Conservation (phyloP, 2,329 filamentous ascomycete genomes). For the Hysterium pulicare region DNA sequence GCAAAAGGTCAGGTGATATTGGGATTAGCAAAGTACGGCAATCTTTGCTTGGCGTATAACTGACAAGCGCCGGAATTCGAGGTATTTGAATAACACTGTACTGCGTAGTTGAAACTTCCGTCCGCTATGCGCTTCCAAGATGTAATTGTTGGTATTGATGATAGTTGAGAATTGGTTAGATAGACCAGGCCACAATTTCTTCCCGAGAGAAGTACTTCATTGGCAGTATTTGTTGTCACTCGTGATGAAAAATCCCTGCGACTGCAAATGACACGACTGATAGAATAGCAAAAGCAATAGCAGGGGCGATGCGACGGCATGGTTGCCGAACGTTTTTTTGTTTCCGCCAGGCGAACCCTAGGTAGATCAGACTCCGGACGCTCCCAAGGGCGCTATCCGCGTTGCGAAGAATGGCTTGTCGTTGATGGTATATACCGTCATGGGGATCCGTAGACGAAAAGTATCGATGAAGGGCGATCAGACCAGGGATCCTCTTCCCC, state of each 20-base stretch:
- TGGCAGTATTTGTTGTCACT: slow-evolving; percentile 9
- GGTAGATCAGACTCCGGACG: slow-evolving; percentile 3
- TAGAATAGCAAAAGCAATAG: slow-evolving; percentile 9
- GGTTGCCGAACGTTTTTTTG: neutral
- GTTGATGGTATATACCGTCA: slow-evolving; percentile 31
- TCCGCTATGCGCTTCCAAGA: neutral
- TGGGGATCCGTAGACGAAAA: too few relatives aligned
- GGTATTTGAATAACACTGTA: slow-evolving; percentile 4
- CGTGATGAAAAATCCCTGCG: slow-evolving; percentile 16
- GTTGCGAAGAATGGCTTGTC: slow-evolving; percentile 34
- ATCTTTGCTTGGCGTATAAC: neutral
- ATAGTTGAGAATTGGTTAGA: neutral
- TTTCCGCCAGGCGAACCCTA: slow-evolving; percentile 9
- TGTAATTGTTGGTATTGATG: neutral
- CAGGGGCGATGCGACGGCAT: slow-evolving; percentile 11
- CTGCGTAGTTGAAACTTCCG: neutral
- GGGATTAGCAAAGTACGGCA: neutral
- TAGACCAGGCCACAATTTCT: neutral
- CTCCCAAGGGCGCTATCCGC: slow-evolving; percentile 16
- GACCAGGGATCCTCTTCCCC: too few relatives aligned
- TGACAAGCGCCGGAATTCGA: neutral
- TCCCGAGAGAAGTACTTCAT: slow-evolving; percentile 1
- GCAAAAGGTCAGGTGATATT: slow-evolving; percentile 2
- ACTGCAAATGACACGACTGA: slow-evolving; percentile 15
- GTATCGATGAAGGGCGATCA: too few relatives aligned